phyloP scores from a whole-genome alignment of 306 rosid genomes.

The Styphnolobium japonicum region DNA sequence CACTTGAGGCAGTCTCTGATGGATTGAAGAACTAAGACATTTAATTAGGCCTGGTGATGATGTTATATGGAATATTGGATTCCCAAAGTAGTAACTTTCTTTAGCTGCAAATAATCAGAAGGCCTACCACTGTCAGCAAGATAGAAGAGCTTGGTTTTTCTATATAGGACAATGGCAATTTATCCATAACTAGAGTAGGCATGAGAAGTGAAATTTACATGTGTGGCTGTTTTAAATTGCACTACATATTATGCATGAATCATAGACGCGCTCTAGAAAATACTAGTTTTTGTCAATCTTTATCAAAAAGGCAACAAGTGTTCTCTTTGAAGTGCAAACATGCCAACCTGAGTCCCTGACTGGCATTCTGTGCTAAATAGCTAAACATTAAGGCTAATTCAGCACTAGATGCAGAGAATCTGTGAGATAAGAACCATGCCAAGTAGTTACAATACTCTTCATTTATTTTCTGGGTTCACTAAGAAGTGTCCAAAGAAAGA shows the following conservation, averaged over 20 bases:
- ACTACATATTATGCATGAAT: not conserved
- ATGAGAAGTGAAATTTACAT: no score
- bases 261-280: not conserved
- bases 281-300: not conserved
- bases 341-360: not conserved
- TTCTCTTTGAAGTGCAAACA: not conserved
- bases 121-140: not conserved
- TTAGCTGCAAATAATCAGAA: constrained; percentile 30
- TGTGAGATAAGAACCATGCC: no score
- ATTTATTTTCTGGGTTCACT: no score
- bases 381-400: no score
- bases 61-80: constrained; percentile 1
- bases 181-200: no score
- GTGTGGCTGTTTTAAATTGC: not conserved
- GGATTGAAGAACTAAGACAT: constrained; percentile 27
- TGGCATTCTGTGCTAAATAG: no score
- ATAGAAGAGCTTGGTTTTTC: not conserved
- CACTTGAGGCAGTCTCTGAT: constrained; percentile 24
- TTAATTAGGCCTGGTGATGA: constrained; percentile 4
- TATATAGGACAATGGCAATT: not conserved
- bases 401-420: no score
- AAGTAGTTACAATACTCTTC: no score
- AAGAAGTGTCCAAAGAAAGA: not conserved
- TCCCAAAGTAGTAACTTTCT: constrained; percentile 16
- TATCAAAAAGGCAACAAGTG: not conserved